Percentiles rank a stretch among this genome's conserved stretches.
Evolutionary conservation across 441 rosid species (phyloP).

Genomic region (Gossypium davidsonii): DNA sequence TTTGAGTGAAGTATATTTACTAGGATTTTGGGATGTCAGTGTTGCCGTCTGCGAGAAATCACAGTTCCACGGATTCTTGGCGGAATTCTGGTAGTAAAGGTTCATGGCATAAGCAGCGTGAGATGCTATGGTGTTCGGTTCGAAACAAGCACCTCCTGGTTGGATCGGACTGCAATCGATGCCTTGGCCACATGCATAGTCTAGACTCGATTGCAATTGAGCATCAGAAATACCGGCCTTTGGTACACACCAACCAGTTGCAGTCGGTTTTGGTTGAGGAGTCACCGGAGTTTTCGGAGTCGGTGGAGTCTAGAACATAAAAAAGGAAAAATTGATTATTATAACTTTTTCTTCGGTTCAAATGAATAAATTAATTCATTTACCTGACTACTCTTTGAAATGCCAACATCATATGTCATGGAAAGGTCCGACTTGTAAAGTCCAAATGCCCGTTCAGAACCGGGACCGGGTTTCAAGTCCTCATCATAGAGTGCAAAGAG

Average conservation of each 20-base stretch:
- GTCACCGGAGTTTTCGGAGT: slow-evolving; percentile 25
- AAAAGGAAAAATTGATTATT: neutral
- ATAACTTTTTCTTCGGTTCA: too few relatives aligned
- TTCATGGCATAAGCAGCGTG: slow-evolving; percentile 93
- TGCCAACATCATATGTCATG: slow-evolving; percentile 58
- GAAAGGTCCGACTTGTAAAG: slow-evolving; percentile 73
- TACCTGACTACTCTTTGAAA: slow-evolving; percentile 61
- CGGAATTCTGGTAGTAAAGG: slow-evolving; percentile 59
- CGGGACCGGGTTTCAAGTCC: slow-evolving; percentile 68
- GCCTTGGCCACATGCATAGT: slow-evolving; percentile 79
- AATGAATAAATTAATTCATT: slow-evolving; percentile 1
- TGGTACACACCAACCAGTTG: slow-evolving; percentile 64
- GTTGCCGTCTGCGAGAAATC: slow-evolving; percentile 74
- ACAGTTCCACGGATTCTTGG: slow-evolving; percentile 52
- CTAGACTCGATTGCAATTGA: slow-evolving; percentile 65
- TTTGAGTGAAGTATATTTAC: slow-evolving; percentile 36
- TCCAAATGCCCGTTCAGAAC: slow-evolving; percentile 81
- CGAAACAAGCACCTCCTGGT: slow-evolving; percentile 81
- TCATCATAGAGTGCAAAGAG: slow-evolving; percentile 85
- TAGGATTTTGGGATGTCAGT: slow-evolving; percentile 63
- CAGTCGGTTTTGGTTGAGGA: slow-evolving; percentile 46
- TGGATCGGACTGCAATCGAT: slow-evolving; percentile 69
- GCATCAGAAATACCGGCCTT: slow-evolving; percentile 41
- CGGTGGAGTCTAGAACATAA: slow-evolving; percentile 31
- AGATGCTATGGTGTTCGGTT: slow-evolving; percentile 57